A percentile compares a stretch with the other conserved stretches of the same genome.
These are phyloP conservation scores for Fusarium sp. DNA, from an alignment of 2,329 filamentous ascomycete genomes.

Conservation along the genomic window DNA sequence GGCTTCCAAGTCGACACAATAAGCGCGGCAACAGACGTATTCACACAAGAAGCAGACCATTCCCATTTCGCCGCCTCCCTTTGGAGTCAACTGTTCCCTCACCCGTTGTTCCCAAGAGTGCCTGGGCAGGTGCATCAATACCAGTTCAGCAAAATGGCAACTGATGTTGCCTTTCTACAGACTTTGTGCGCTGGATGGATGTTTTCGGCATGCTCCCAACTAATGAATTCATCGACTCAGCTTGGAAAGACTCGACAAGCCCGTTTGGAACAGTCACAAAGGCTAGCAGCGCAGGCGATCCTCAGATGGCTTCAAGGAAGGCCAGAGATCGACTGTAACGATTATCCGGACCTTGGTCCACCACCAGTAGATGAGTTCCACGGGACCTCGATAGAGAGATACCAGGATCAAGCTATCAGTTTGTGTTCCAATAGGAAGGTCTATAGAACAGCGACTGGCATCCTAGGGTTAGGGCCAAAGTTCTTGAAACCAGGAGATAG, in stretches of 20 bases:
- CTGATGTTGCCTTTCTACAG: background rate
- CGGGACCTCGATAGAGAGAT: background rate
- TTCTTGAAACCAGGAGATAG: background rate
- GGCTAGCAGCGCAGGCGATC: background rate
- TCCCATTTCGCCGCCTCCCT: background rate
- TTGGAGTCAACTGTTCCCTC: background rate
- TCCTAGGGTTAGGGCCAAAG: background rate
- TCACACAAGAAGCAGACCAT: background rate
- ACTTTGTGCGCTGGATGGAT: background rate
- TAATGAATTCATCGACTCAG: background rate
- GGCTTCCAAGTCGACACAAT: background rate
- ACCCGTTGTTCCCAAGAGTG: background rate
- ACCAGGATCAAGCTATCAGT: background rate
- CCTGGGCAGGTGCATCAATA: background rate
- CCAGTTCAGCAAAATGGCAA: background rate
- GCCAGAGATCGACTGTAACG: background rate
- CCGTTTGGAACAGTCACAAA: background rate
- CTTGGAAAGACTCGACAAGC: background rate
- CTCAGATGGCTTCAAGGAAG: background rate
- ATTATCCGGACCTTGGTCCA: background rate
- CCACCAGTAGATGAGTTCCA: background rate
- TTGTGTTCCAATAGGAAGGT: background rate
- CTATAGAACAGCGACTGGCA: background rate
- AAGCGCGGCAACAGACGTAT: background rate
- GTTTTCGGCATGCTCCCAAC: background rate